Evolutionary conservation across 306 rosid genomes (phyloP).

Genomic region (Biancaea sappan): DNA sequence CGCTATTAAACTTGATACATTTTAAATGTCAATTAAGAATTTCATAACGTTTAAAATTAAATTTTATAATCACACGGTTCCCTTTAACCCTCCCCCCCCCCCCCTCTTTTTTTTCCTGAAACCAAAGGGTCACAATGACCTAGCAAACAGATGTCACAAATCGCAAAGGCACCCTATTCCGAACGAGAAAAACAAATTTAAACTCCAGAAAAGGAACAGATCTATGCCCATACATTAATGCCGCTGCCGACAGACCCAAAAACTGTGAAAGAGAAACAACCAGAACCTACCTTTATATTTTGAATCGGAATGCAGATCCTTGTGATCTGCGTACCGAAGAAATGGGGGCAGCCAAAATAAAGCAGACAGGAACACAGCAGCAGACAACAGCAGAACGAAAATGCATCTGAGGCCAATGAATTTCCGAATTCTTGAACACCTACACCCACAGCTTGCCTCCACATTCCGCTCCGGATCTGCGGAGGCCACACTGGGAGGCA

Average conservation of each 20-base stretch:
- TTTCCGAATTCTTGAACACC: slow-evolving; percentile 42
- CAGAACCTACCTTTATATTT: slow-evolving; percentile 58
- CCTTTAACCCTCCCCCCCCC: background rate
- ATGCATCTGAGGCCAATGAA: slow-evolving; percentile 62
- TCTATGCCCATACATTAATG: slow-evolving; percentile 41
- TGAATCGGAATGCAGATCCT: slow-evolving; percentile 58
- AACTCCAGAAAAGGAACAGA: slow-evolving; percentile 35
- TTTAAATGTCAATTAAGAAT: slow-evolving; percentile 7
- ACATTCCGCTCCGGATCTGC: slow-evolving; percentile 40
- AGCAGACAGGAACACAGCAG: slow-evolving; percentile 68
- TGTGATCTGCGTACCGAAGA: slow-evolving; percentile 56
- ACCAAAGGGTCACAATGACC: slow-evolving; percentile 26
- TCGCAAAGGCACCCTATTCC: background rate
- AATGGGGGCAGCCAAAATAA: slow-evolving; percentile 75
- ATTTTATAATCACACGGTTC: background rate
- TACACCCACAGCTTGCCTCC: slow-evolving; percentile 36
- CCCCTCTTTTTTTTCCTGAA: slow-evolving; percentile 22
- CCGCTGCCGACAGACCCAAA: slow-evolving; percentile 18
- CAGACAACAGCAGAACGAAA: slow-evolving; percentile 57
- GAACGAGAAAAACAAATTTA: background rate
- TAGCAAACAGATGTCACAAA: slow-evolving; percentile 16
- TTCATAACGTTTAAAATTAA: background rate
- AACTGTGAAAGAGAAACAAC: background rate
- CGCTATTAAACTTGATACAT: background rate
- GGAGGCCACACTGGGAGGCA: slow-evolving; percentile 39